Percentiles rank a stretch among this genome's conserved stretches.
phyloP scores from a whole-genome alignment of 2,329 filamentous ascomycete genomes.

The Neoascochyta sp. region DNA sequence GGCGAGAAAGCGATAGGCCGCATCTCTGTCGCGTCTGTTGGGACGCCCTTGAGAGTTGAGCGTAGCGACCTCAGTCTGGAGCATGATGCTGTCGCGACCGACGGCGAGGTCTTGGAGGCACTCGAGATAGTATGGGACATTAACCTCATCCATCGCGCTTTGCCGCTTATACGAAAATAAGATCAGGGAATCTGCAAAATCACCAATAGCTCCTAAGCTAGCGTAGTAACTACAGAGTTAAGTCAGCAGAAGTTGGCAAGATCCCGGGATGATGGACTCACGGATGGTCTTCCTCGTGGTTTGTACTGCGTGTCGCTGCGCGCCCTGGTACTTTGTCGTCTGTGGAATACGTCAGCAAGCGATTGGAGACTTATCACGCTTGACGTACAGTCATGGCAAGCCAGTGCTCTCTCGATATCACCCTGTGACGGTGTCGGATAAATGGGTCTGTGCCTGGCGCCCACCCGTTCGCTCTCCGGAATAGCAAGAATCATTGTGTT shows the following conservation, averaged over 20 bases:
- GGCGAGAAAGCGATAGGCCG: conserved; percentile 59
- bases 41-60: conserved; percentile 58
- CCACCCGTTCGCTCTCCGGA: conserved; percentile 26
- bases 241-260: conserved; percentile 3
- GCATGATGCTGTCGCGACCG: conserved; percentile 53
- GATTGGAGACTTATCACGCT: not conserved
- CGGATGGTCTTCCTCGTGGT: conserved; percentile 37
- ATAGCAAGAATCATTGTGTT: conserved; percentile 48
- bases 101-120: conserved; percentile 59
- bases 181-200: conserved; percentile 61
- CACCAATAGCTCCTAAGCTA: conserved; percentile 58
- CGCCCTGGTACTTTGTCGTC: conserved; percentile 25
- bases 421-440: conserved; percentile 36
- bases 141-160: conserved; percentile 51
- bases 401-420: conserved; percentile 40
- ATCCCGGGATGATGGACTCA: conserved; percentile 10
- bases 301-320: conserved; percentile 22
- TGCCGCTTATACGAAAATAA: conserved; percentile 62
- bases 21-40: conserved; percentile 53
- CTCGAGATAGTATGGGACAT: conserved; percentile 60
- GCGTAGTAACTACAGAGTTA: conserved; percentile 52
- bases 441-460: conserved; percentile 28
- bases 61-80: conserved; percentile 57
- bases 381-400: conserved; percentile 37
- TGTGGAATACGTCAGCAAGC: conserved; percentile 11